phyloP scores from a whole-genome alignment of 306 rosid species.

The Cucumis hystrix region DNA sequence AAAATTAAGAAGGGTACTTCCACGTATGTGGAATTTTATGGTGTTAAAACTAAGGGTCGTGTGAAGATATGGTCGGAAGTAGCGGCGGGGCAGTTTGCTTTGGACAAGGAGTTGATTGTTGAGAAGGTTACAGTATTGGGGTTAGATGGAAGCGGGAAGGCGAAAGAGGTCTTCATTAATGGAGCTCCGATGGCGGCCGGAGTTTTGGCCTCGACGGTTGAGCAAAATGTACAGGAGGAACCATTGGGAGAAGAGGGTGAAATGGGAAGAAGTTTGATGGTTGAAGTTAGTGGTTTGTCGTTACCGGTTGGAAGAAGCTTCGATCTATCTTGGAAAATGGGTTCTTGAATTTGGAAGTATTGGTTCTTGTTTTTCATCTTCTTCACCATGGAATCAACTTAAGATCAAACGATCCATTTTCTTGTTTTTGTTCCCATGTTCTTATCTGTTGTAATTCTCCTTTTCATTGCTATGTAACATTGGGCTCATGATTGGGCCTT shows the following conservation, averaged over 20 bases:
- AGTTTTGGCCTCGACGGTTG: slow-evolving; percentile 19
- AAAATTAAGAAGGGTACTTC: slow-evolving; percentile 60
- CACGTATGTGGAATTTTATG: slow-evolving; percentile 50
- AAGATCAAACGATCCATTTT: background rate
- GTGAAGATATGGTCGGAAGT: slow-evolving; percentile 84
- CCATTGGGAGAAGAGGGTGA: slow-evolving; percentile 22
- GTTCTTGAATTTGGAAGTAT: slow-evolving; percentile 11
- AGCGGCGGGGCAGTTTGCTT: slow-evolving; percentile 63
- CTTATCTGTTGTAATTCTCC: background rate
- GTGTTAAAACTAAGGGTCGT: slow-evolving; percentile 31
- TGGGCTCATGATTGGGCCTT: background rate
- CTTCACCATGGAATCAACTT: background rate
- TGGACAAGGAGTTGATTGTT: slow-evolving; percentile 48
- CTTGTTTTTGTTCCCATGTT: background rate
- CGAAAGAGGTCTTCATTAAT: slow-evolving; percentile 36
- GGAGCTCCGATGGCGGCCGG: slow-evolving; percentile 25
- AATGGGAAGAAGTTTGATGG: slow-evolving; percentile 30
- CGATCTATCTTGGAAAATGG: slow-evolving; percentile 63
- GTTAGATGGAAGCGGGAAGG: slow-evolving; percentile 32
- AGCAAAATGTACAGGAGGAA: slow-evolving; percentile 24
- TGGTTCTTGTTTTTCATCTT: background rate
- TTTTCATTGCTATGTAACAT: background rate
- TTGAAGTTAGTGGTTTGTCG: slow-evolving; percentile 48
- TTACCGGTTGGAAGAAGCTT: slow-evolving; percentile 63
- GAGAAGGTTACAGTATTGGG: slow-evolving; percentile 62